A percentile compares a stretch with the other conserved stretches of the same genome.
Evolutionary conservation across 108 stramenopile genomes (phyloP).

Genomic region (Skeletonema marinoi): DNA sequence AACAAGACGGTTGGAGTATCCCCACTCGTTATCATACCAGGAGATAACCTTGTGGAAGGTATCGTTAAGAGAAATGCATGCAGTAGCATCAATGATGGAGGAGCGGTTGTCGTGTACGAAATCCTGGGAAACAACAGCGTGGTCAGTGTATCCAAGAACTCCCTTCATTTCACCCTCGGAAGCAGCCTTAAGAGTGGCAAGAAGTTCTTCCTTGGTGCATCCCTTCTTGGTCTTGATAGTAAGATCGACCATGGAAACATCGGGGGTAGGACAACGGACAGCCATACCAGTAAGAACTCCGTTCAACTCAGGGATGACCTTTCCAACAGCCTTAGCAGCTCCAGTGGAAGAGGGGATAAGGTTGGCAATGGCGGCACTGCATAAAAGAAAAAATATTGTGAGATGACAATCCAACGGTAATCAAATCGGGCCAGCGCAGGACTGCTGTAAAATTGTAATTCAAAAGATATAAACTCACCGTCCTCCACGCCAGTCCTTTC

Average conservation of each 20-base stretch:
- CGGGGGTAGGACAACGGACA: slow-evolving; percentile 81
- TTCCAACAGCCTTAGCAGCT: slow-evolving; percentile 97
- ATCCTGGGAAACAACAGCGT: slow-evolving; percentile 92
- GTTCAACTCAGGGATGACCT: slow-evolving; percentile 95
- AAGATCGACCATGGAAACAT: slow-evolving; percentile 97
- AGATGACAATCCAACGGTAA: neutral
- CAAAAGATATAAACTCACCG: slow-evolving; percentile 19
- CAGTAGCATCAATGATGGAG: slow-evolving; percentile 90
- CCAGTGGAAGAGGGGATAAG: slow-evolving; percentile 92
- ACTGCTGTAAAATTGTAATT: neutral
- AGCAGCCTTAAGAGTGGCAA: slow-evolving; percentile 92
- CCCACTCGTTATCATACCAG: slow-evolving; percentile 97
- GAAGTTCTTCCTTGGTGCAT: slow-evolving; percentile 85
- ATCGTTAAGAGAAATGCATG: slow-evolving; percentile 92
- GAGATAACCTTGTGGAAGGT: slow-evolving; percentile 98
- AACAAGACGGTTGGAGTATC: slow-evolving; percentile 95
- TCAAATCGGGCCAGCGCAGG: neutral
- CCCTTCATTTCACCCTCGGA: slow-evolving; percentile 92
- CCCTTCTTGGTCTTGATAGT: slow-evolving; percentile 91
- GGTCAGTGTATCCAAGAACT: slow-evolving; percentile 95
- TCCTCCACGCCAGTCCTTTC: slow-evolving; percentile 91
- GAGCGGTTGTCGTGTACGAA: slow-evolving; percentile 87
- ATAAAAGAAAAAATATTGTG: neutral
- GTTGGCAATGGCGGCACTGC: slow-evolving; percentile 74
- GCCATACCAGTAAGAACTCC: slow-evolving; percentile 98